A percentile compares a stretch with the other conserved stretches of the same genome.
Conservation (phyloP, 345 rosid species). For the sweet orange (Citrus sinensis) region DVS_A1.0 CM039162.1:7517501-7518000, state of each 20-base stretch:
- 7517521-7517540: no score
- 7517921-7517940: neutral
- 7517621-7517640: no score
- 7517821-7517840: neutral
- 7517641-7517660: neutral
- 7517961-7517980: conserved; percentile 34
- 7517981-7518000: conserved; percentile 73
- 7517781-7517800: neutral
- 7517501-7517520: no score
- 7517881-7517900: neutral
- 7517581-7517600: no score
- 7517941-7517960: neutral
- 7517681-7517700: neutral
- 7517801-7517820: neutral
- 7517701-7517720: neutral
- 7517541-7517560: no score
- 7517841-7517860: no score
- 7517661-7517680: neutral
- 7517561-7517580: no score
- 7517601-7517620: no score
- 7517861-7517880: neutral
- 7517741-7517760: neutral
- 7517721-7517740: neutral
- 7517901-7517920: no score
- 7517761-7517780: neutral